Conservation (phyloP, 2,329 filamentous ascomycete genomes). For the Alternaria sp. region DNA sequence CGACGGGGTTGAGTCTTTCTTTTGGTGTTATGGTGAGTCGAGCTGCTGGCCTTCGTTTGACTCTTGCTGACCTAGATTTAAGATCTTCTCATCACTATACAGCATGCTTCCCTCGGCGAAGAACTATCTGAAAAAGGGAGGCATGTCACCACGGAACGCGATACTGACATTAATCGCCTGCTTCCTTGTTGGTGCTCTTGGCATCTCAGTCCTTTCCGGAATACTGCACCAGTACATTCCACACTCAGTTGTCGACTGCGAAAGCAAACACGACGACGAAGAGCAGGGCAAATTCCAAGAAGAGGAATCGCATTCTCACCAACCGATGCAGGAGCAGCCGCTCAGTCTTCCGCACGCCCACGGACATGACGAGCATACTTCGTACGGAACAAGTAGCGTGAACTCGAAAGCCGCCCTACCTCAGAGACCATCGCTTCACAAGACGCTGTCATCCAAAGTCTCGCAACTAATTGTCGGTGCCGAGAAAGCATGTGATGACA, state of each 20-base stretch:
- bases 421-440: constrained; percentile 50
- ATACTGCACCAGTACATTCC: constrained; percentile 76
- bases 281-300: constrained; percentile 44
- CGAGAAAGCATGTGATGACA: constrained; percentile 59
- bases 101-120: constrained; percentile 91
- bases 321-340: constrained; percentile 31
- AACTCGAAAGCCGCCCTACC: constrained; percentile 6
- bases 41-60: too few species aligned
- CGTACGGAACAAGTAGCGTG: constrained; percentile 27
- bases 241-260: constrained; percentile 80
- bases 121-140: constrained; percentile 73
- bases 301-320: constrained; percentile 21
- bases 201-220: constrained; percentile 76
- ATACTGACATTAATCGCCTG: constrained; percentile 72
- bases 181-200: constrained; percentile 74
- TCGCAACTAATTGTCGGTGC: constrained; percentile 56
- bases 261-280: constrained; percentile 71
- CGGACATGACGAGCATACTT: constrained; percentile 20
- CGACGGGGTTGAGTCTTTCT: constrained; percentile 86
- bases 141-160: constrained; percentile 69
- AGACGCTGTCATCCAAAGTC: constrained; percentile 52
- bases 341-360: constrained; percentile 14
- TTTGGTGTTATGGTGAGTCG: constrained; percentile 89
- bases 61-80: constrained; percentile 9
- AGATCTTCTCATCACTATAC: constrained; percentile 92